phyloP scores from a whole-genome alignment of 108 stramenopile species.

The Stephanodiscus minutulus region DNA sequence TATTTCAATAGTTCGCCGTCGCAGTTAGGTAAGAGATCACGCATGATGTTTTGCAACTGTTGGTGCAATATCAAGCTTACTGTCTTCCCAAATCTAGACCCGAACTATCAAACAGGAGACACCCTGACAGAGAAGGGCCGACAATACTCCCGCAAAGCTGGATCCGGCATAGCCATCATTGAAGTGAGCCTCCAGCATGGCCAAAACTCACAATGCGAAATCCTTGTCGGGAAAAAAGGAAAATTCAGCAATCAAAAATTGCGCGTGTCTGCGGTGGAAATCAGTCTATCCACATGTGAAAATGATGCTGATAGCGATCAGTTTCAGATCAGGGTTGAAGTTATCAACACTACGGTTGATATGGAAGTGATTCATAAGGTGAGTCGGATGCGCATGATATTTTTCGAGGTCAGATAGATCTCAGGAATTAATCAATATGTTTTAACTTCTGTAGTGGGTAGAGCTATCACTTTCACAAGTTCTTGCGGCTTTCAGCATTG shows the following conservation, averaged over 20 bases:
- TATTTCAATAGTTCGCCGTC: constrained; percentile 45
- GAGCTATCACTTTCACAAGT: constrained; percentile 71
- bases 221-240: constrained; percentile 16
- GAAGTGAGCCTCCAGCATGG: constrained; percentile 53
- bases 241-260: neutral
- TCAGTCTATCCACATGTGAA: constrained; percentile 12
- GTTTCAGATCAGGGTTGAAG: constrained; percentile 52
- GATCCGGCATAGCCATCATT: constrained; percentile 69
- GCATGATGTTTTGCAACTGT: neutral
- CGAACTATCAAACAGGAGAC: constrained; percentile 60
- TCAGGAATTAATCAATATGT: neutral
- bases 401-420: neutral
- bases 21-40: constrained; percentile 8
- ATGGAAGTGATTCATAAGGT: constrained; percentile 64
- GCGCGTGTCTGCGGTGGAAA: constrained; percentile 10
- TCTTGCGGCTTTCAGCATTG: constrained; percentile 64
- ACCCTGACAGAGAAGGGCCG: constrained; percentile 75
- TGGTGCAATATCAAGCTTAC: neutral
- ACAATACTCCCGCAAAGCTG: constrained; percentile 57
- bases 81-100: constrained; percentile 30
- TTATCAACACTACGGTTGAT: constrained; percentile 67
- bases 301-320: constrained; percentile 7
- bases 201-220: constrained; percentile 14
- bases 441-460: constrained; percentile 32
- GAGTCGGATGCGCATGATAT: neutral